Base-by-base conservation (phyloP, 2,329 filamentous ascomycete species). In the Trichoderma oligosporum region DNA sequence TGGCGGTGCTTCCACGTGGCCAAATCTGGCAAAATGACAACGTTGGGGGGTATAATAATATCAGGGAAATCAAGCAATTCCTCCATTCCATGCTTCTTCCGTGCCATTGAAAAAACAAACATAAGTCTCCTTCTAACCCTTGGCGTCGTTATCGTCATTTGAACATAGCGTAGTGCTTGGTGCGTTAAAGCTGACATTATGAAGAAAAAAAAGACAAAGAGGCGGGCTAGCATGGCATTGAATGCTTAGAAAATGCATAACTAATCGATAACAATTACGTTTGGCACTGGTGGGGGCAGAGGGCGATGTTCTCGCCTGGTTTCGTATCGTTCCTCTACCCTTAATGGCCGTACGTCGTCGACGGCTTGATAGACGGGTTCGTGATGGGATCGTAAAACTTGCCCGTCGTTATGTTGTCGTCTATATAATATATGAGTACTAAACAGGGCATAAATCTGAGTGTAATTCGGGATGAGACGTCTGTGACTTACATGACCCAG, bases 401-500 rank as follows among this genome's bases (percentile, higher is more conserved):
- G 54, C n/a, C 35, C 25, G 44, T 60, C 54, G 35, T 36, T 18
- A 12, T 41, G 22, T 29, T 47, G 52, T 60, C 51, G 58, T 55
- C 63, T 67, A 45, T 67, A 45, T 18, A 33, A 46, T 22, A 16
- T 29, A 58, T 68, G 25, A 68, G 66, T n/a, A 54, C 27, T 3
- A 20, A 6, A 25, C 29, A 52, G 49, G 29, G 31, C 4, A 14
- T 7, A 22, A 24, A 12, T 4, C 7, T 9, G 9, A 11, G 4
- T 11, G 25, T 9, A 29, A 20, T 22, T 4, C 22, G 2, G 18
- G 18, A 8, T 11, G 24, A 14, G 45, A 16, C 18, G 36, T 16
- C 18, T 35, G 3, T 41, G 51, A 62, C 67, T 62, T 61, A 68
- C 67, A 66, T 56, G 29, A 66, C 64, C 58, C 58, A 60, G n/a